A percentile compares a stretch with the other conserved stretches of the same genome.
These are phyloP conservation scores for Diaporthe sp. DNA, from an alignment of 2,329 filamentous ascomycete genomes.

Conservation along the genomic window DNA sequence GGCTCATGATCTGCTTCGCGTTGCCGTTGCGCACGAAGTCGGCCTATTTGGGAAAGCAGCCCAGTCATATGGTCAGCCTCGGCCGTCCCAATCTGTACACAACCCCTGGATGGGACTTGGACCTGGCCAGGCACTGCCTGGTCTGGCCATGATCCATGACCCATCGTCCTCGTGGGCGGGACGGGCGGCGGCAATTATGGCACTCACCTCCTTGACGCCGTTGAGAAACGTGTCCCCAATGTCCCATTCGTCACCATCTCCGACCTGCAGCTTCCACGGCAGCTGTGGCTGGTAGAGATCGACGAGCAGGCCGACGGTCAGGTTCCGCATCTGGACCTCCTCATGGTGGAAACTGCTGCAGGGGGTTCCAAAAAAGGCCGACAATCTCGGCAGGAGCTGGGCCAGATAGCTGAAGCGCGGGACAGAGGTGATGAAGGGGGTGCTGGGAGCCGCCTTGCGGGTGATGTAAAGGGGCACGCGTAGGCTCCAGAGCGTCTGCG, in stretches of 20 bases:
- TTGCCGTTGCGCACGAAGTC: conserved; percentile 91
- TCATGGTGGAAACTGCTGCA: conserved; percentile 74
- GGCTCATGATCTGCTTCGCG: conserved; percentile 89
- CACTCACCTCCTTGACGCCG: conserved; percentile 71
- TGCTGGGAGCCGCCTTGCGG: conserved; percentile 60
- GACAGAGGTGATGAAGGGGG: conserved; percentile 67
- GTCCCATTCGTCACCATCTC: conserved; percentile 70
- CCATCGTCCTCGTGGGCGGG: too few species aligned
- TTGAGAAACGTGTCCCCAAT: conserved; percentile 75
- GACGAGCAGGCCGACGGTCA: conserved; percentile 67
- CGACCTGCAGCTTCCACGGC: conserved; percentile 69
- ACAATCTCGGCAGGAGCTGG: conserved; percentile 68
- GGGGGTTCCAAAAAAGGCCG: conserved; percentile 65
- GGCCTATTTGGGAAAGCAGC: conserved; percentile 61
- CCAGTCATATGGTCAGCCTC: conserved; percentile 6
- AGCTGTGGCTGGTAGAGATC: conserved; percentile 69
- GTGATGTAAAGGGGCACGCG: conserved; percentile 69
- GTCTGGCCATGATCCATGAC: conserved; percentile 7
- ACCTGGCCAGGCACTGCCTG: neutral
- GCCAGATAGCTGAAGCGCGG: conserved; percentile 73
- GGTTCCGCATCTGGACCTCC: conserved; percentile 65
- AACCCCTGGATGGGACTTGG: neutral
- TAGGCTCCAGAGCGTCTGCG: conserved; percentile 68
- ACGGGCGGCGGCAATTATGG: neutral
- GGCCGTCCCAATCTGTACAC: neutral